Percentiles rank a stretch among this genome's conserved stretches.
phyloP scores from a whole-genome alignment of 2,329 filamentous ascomycete species.

The Zymoseptoria pseudotritici region DNA sequence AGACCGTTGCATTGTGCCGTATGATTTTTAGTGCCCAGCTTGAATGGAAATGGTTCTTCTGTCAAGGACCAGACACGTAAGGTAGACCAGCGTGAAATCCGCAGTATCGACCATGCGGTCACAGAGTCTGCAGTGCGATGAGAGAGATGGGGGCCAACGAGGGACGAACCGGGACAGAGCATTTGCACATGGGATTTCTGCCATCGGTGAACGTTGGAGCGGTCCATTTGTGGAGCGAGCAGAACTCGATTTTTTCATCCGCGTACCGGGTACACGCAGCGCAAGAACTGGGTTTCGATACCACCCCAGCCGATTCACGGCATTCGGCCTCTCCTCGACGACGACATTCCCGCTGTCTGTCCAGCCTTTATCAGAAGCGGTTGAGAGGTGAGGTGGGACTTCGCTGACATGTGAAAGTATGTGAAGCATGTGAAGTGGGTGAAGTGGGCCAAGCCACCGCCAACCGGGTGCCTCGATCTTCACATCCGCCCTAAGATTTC shows the following conservation, averaged over 20 bases:
- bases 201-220: neutral
- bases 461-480: neutral
- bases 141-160: neutral
- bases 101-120: too few species aligned
- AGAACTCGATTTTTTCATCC: neutral
- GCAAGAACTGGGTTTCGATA: neutral
- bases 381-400: neutral
- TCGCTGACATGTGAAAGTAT: neutral
- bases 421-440: too few species aligned
- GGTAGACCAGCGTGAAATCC: too few species aligned
- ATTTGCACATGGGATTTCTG: neutral
- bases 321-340: neutral
- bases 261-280: neutral
- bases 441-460: neutral
- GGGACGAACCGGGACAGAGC: neutral
- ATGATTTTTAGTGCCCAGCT: too few species aligned
- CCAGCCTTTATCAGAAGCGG: neutral
- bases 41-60: too few species aligned
- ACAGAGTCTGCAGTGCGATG: too few species aligned
- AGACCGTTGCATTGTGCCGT: too few species aligned
- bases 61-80: too few species aligned
- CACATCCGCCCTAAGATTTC: neutral
- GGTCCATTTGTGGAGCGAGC: neutral
- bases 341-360: neutral
- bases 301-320: neutral